phyloP scores from a whole-genome alignment of 495 filamentous ascomycete genomes.

The Parachaetomium inaequale region DNA sequence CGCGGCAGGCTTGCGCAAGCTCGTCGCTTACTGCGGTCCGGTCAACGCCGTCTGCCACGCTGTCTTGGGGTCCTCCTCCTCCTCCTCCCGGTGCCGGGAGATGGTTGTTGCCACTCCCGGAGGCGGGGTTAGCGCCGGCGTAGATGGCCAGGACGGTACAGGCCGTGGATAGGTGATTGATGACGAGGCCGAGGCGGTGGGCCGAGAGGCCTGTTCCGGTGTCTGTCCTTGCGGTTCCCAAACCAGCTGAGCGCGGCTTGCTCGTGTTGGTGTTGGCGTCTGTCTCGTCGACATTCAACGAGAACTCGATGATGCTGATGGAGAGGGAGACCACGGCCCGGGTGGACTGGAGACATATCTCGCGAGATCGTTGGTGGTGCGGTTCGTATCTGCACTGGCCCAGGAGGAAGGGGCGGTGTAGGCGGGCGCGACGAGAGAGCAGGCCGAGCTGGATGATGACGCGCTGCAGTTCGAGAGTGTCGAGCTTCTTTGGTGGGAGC shows the following conservation, averaged over 20 bases:
- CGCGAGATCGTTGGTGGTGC: not conserved
- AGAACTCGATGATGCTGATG: not conserved
- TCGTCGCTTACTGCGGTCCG: not conserved
- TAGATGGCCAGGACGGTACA: conserved; percentile 4
- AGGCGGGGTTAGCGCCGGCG: not conserved
- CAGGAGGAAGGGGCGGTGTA: conserved; percentile 28
- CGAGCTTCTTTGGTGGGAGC: conserved; percentile 4
- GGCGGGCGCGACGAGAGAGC: conserved; percentile 22
- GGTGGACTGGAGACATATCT: not conserved
- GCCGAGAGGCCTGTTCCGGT: not conserved
- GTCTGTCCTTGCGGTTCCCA: not conserved
- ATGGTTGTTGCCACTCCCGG: not conserved
- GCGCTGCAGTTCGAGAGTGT: conserved; percentile 15
- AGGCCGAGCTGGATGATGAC: conserved; percentile 21
- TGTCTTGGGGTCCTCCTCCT: no score
- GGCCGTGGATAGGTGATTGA: not conserved
- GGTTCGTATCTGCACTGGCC: not conserved
- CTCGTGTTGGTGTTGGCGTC: no score
- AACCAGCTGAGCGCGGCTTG: no score
- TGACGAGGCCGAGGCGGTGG: conserved; percentile 4
- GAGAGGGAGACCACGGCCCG: not conserved
- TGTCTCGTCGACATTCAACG: not conserved
- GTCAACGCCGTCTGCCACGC: no score
- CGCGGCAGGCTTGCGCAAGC: not conserved
- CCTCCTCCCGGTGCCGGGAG: no score